Base-by-base conservation (phyloP, 352 stramenopile species). In the Globisporangium cederbergense region DNA sequence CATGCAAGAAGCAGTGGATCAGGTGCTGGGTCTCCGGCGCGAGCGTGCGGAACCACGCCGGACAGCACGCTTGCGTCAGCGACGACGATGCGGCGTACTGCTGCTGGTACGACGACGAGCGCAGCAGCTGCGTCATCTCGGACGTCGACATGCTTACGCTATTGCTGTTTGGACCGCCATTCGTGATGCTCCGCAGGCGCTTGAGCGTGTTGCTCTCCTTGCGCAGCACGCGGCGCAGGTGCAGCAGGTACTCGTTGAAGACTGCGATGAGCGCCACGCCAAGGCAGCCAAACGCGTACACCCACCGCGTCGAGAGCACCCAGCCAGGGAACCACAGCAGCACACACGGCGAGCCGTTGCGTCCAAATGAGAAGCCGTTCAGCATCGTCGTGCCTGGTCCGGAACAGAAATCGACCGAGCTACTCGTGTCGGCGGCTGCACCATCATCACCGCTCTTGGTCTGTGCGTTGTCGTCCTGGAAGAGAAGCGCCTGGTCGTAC, bases 251-350 rank as follows among this genome's bases (percentile, higher is more conserved):
- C 52, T 91, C 83, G 63, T 91, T 91, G 50, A 90, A 83, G 54
- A 90, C 74, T 3, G 79, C 83, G 43, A 75, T 73, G 4, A 87
- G 67, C 18, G 78, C 76, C 47, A 91, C 79, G 3, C 79, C 61
- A 28, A 86, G 18, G 18, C 80, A 88, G 4, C 79, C 81, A 14
- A 81, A 59, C 9, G 84, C 53, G 66, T 89, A 91, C 10, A 73
- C 71, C 63, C 73, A 67, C 8, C 68, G 74, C 32, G 83, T 86
- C 43, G 79, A 77, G 36, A 91, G 66, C 32, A 90, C 74, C 83
- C 83, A 91, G 14, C 79, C 80, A 55, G 80, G 79, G 60, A 91
- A 91, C 83, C 83, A 91, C 34, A 91, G 74, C 63, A 90, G 45
- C 16, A 91, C 70, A 58, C 83, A 91, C 63, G 74, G 73, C 10